Evolutionary conservation across 2,329 filamentous ascomycete genomes (phyloP), one percentile per base, ranked within the genome.

Genomic region (Xylaria sp.): DNA sequence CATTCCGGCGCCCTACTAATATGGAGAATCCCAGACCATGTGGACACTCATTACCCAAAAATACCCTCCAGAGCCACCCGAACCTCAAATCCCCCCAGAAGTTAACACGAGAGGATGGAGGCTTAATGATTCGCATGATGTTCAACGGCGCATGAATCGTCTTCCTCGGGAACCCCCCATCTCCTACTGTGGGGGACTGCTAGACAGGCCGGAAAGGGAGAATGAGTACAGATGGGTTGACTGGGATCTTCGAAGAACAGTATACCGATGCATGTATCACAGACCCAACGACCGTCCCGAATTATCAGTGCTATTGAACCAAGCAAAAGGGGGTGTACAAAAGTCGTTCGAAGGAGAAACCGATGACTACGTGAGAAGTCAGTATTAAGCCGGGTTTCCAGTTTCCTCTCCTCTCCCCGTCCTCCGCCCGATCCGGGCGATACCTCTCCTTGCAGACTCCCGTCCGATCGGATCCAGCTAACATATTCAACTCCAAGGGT

Each of bases 231-330:
- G 59, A 4, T 63, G 54, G 52, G 57, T 59, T 11, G 57, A 66
- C 44, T 1, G 37, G 20, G 44, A 40, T 1, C 52, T 67, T 16
- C 54, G 63, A 24, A 2, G 26, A 8, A 61, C 45, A 1, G 50
- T 67, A 21, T 64, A 60, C 20, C 18, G 47, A 19, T 66, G 65
- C 39, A 48, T 66, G 57, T 60, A 62, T 26, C 61, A 66, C 39
- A 48, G 45, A 13, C 64, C 64, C 5, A 40, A 39, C 0, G 54
- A 65, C 16, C 59, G 64, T 2, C 64, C 64, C 11, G 41, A 17
- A 1, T 44, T 66, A n/a, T 9, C 19, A 1, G 16, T 19, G 0
- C 56, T 65, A 1, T 21, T 63, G 2, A 4, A 29, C 5, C 22
- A 60, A 19, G 63, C 64, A 7, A 22, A 20, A 2, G 29, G n/a